phyloP scores from a whole-genome alignment of 106 monocot genomes.

The Vanilla planifolia region DNA sequence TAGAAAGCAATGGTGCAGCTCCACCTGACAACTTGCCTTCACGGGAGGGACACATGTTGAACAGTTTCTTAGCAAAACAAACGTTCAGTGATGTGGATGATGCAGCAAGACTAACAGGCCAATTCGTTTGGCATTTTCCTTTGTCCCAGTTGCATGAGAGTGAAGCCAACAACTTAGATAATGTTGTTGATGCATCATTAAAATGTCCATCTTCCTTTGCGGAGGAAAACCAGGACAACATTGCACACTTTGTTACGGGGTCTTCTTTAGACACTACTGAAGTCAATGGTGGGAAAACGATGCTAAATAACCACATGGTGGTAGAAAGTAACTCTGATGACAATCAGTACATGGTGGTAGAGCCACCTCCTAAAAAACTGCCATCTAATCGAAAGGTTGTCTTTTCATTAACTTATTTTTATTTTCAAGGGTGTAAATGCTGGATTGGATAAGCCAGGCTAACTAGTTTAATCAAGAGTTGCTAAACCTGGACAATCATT shows the following conservation, averaged over 20 bases:
- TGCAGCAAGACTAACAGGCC: neutral
- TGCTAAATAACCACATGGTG: neutral
- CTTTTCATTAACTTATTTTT: neutral
- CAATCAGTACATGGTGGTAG: conserved; percentile 6
- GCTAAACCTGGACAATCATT: too few species aligned
- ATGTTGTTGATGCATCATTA: neutral
- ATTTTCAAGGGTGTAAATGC: neutral
- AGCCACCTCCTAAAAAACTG: conserved; percentile 41
- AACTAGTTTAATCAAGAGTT: too few species aligned
- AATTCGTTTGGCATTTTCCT: conserved; percentile 2
- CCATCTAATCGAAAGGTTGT: conserved; percentile 70
- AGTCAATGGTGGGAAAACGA: neutral
- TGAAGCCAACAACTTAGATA: neutral
- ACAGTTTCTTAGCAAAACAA: neutral
- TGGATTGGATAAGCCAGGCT: too few species aligned
- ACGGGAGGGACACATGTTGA: neutral
- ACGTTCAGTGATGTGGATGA: neutral
- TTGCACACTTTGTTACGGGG: neutral
- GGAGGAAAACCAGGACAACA: neutral
- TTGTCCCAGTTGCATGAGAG: neutral
- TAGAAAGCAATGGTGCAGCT: neutral
- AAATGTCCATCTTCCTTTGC: neutral
- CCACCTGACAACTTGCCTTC: neutral
- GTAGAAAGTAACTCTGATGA: conserved; percentile 1
- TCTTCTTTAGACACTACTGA: conserved; percentile 1